Conservation (phyloP, 768 basidiomycete species). For the Amanita thiersii region DNA sequence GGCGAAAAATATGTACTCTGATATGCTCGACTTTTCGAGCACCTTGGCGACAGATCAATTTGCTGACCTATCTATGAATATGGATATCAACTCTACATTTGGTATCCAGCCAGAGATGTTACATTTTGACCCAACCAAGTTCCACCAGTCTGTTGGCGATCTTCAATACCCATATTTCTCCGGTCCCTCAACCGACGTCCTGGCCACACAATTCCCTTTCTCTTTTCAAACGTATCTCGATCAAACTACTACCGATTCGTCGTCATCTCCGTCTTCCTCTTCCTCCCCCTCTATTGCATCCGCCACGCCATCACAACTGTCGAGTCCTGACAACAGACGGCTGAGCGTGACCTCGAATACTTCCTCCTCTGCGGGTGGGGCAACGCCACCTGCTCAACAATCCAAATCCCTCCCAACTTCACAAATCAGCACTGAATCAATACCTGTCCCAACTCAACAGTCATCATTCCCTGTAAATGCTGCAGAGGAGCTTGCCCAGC, state of each 20-base stretch:
- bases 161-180: slow-evolving; percentile 10
- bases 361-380: too few species aligned
- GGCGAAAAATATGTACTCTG: slow-evolving; percentile 24
- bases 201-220: slow-evolving; percentile 28
- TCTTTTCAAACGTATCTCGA: slow-evolving; percentile 25
- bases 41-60: neutral
- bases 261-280: slow-evolving; percentile 12
- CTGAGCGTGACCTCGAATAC: slow-evolving; percentile 49
- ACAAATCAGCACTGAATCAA: slow-evolving; percentile 14
- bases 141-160: slow-evolving; percentile 11
- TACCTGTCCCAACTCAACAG: slow-evolving; percentile 2
- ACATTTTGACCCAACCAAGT: slow-evolving; percentile 34
- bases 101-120: slow-evolving; percentile 59
- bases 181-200: slow-evolving; percentile 14
- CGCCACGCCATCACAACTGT: slow-evolving; percentile 15
- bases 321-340: slow-evolving; percentile 27
- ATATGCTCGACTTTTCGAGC: slow-evolving; percentile 32
- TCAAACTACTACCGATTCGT: slow-evolving; percentile 12
- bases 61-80: slow-evolving; percentile 40
- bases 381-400: slow-evolving; percentile 48
- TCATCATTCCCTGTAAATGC: slow-evolving; percentile 18
- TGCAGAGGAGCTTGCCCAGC: slow-evolving; percentile 36
- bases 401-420: slow-evolving; percentile 33
- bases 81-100: slow-evolving; percentile 53
- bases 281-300: slow-evolving; percentile 21